Percentiles rank a stretch among this genome's conserved stretches.
Evolutionary conservation across 495 filamentous ascomycete genomes (phyloP).

Genomic region (Entonaema liquescens): DNA sequence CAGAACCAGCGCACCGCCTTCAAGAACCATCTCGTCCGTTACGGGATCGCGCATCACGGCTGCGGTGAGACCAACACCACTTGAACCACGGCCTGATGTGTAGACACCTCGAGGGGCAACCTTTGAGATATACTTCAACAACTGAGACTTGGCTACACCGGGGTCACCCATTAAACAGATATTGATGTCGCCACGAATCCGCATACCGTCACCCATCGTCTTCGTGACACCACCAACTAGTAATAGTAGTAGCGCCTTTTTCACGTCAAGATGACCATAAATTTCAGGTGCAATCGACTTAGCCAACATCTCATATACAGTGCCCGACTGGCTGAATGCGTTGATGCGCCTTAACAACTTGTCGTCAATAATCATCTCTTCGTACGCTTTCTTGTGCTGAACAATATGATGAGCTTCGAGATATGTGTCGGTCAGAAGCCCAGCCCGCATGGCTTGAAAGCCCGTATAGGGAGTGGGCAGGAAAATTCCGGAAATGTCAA

Average conservation of each 20-base stretch:
- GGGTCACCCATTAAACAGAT: conserved; percentile 99
- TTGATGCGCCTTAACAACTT: conserved; percentile 81
- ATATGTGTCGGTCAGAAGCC: conserved; percentile 95
- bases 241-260: conserved; percentile 93
- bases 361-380: conserved; percentile 79
- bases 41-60: conserved; percentile 99
- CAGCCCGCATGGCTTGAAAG: conserved; percentile 94
- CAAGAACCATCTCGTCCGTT: conserved; percentile 98
- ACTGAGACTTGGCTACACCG: conserved; percentile 97
- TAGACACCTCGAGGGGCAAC: conserved; percentile 97
- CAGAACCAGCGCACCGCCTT: conserved; percentile 93
- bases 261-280: conserved; percentile 94
- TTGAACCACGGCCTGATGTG: conserved; percentile 94
- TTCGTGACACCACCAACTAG: conserved; percentile 97
- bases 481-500: conserved; percentile 95
- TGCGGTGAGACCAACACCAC: conserved; percentile 95
- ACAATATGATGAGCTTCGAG: conserved; percentile 91
- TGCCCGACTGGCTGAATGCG: conserved; percentile 79
- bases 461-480: conserved; percentile 97
- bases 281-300: conserved; percentile 98
- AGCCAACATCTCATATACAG: conserved; percentile 92
- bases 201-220: conserved; percentile 97
- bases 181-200: conserved; percentile 98
- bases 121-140: conserved; percentile 98
- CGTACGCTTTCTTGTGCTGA: conserved; percentile 98